Evolutionary conservation across 1,284 basidiomycete genomes (phyloP).

Genomic region (Boletellus dicymbophilus): DNA sequence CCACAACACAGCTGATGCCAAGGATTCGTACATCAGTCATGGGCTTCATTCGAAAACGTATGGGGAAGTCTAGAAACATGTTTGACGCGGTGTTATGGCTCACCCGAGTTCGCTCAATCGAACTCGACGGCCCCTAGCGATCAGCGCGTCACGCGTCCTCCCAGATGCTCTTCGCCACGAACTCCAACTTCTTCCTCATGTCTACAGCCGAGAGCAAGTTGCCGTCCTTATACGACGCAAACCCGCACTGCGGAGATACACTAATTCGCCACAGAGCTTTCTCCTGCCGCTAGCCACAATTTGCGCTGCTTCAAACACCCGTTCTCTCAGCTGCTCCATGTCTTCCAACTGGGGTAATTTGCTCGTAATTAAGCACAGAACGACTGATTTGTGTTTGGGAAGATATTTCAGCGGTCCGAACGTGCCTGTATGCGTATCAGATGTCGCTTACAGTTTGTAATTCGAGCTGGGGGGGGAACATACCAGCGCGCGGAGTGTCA

Average conservation of each 20-base stretch:
- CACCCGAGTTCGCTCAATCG: no score
- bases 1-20: no score
- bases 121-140: no score
- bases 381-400: conserved; percentile 66
- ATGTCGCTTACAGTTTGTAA: not conserved
- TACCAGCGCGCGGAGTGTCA: conserved; percentile 73
- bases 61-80: no score
- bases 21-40: no score
- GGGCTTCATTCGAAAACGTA: no score
- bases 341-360: conserved; percentile 72
- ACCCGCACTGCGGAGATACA: conserved; percentile 77
- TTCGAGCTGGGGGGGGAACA: conserved; percentile 15
- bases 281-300: conserved; percentile 54
- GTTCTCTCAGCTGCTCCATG: conserved; percentile 53
- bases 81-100: no score
- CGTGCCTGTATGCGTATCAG: conserved; percentile 15
- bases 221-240: conserved; percentile 68
- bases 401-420: conserved; percentile 70
- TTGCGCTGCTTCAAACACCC: conserved; percentile 66
- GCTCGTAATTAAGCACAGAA: conserved; percentile 75
- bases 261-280: conserved; percentile 63
- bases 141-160: conserved; percentile 25
- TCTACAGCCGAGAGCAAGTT: conserved; percentile 36
- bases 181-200: conserved; percentile 25
- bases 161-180: conserved; percentile 28